Base-by-base conservation (phyloP, 495 filamentous ascomycete genomes). In the Penicillium ochrochloron region DNA sequence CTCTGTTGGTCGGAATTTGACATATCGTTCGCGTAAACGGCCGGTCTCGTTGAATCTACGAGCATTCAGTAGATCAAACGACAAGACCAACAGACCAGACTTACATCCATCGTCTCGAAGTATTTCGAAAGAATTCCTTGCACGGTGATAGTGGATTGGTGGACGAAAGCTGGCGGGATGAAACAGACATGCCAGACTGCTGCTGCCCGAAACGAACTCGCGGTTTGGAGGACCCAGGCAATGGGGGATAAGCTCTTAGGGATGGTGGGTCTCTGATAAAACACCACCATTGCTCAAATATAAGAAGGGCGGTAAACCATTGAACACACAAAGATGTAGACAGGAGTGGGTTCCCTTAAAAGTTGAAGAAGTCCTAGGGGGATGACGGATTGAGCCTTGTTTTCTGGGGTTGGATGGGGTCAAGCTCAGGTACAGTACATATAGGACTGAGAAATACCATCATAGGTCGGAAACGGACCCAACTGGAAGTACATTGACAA, bases 1-100 rank as follows among this genome's bases (percentile, higher is more conserved):
- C 62, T 74, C 72, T 63, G 64, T 68, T 64, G 68, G 70, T 33
- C 55, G 62, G 60, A 76, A 73, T 57, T 73, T 68, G 63, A 74
- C 65, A 44, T 70, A 73, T 73, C 70, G 21, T 68, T 76, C 69
- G 15, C 61, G 67, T 19, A 73, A 61, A 54, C 67, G 70, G 14
- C 69, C 64, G 51, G 48, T 42, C 53, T 76, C 74, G 61, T 73
- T 72, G 63, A 72, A 69, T 67, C 70, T 76, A 37, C 56, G 34
- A 19, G 39, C 2, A 29, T 19, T 70, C 27, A 70, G 60, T 65
- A 17, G 33, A 25, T 53, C 12, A 17, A 37, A 63, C 23, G 8
- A 46, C 62, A 65, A 31, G 6, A 15, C 62, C 46, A 57, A 21
- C 48, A 65, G 50, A 21, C 9, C 60, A 52, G 2, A 63, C 65